Evolutionary conservation across 352 stramenopile species (phyloP).

Genomic region (Phytophthora europaea): DNA sequence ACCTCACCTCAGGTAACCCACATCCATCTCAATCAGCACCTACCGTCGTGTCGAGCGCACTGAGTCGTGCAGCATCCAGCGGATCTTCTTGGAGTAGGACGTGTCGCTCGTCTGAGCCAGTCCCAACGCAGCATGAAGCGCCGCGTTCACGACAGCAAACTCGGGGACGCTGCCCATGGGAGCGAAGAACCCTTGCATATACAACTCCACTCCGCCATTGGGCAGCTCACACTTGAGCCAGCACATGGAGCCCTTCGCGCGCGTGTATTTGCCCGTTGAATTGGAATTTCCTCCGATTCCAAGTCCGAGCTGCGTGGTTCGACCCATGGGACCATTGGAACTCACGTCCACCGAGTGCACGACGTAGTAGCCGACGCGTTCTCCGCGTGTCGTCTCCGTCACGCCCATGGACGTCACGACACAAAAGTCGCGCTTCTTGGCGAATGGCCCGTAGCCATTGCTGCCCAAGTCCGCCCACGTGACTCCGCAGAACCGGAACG

Average conservation of each 20-base stretch:
- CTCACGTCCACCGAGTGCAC: slow-evolving; percentile 51
- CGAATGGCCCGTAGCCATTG: slow-evolving; percentile 31
- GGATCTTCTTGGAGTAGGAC: slow-evolving; percentile 53
- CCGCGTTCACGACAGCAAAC: slow-evolving; percentile 38
- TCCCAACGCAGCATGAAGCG: slow-evolving; percentile 31
- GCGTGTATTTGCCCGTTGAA: slow-evolving; percentile 21
- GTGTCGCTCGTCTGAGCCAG: slow-evolving; percentile 49
- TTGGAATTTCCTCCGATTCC: neutral
- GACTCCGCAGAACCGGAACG: slow-evolving; percentile 47
- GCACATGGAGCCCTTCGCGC: slow-evolving; percentile 49
- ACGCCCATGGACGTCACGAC: slow-evolving; percentile 44
- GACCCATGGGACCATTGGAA: slow-evolving; percentile 22
- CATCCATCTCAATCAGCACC: neutral
- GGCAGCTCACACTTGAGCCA: slow-evolving; percentile 55
- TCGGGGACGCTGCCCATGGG: slow-evolving; percentile 44
- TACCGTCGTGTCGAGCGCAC: slow-evolving; percentile 37
- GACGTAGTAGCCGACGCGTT: slow-evolving; percentile 53
- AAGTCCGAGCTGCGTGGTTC: slow-evolving; percentile 30
- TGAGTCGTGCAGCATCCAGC: slow-evolving; percentile 57
- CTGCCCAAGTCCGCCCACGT: slow-evolving; percentile 52
- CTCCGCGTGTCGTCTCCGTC: slow-evolving; percentile 34
- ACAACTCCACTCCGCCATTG: slow-evolving; percentile 45
- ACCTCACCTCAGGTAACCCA: neutral
- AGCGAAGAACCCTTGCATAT: slow-evolving; percentile 53
- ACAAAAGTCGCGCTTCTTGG: slow-evolving; percentile 45